Conservation (phyloP, 2,329 filamentous ascomycete genomes). For the Fusarium fujikuroi region DNA sequence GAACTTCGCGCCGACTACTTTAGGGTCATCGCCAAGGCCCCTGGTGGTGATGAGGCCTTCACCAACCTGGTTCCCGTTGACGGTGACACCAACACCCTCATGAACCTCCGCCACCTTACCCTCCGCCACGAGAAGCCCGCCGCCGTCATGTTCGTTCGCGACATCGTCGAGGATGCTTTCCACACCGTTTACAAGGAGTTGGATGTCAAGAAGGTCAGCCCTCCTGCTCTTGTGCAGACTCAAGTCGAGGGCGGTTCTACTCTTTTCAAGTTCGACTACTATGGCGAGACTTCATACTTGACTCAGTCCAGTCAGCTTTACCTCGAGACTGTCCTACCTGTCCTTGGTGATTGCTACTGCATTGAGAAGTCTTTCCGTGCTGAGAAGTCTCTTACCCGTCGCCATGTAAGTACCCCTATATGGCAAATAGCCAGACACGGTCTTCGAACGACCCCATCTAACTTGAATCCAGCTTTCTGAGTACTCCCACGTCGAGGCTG, state of each 20-base stretch:
- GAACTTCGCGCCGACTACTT: slow-evolving; percentile 94
- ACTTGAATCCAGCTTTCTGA: slow-evolving; percentile 71
- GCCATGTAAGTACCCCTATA: slow-evolving; percentile 65
- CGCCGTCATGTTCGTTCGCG: slow-evolving; percentile 88
- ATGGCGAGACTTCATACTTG: slow-evolving; percentile 89
- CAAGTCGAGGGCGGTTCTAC: slow-evolving; percentile 94
- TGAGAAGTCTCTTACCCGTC: slow-evolving; percentile 93
- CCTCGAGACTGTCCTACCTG: slow-evolving; percentile 92
- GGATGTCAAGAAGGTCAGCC: slow-evolving; percentile 83
- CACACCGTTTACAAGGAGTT: slow-evolving; percentile 80
- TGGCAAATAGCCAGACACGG: background rate
- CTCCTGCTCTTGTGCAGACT: slow-evolving; percentile 92
- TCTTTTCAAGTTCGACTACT: slow-evolving; percentile 90
- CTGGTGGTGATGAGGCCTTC: slow-evolving; percentile 89
- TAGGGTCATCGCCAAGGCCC: slow-evolving; percentile 75
- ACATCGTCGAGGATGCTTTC: slow-evolving; percentile 84
- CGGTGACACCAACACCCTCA: slow-evolving; percentile 60
- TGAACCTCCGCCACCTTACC: slow-evolving; percentile 85
- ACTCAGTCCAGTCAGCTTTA: slow-evolving; percentile 98
- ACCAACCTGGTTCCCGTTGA: slow-evolving; percentile 72
- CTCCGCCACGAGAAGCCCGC: slow-evolving; percentile 86
- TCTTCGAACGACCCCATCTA: background rate
- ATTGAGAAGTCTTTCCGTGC: slow-evolving; percentile 99
- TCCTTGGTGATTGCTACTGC: slow-evolving; percentile 94
- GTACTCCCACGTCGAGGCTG: slow-evolving; percentile 96